Evolutionary conservation across 2,329 filamentous ascomycete genomes (phyloP).

Genomic region (Arthrobotrys sinensis): DNA sequence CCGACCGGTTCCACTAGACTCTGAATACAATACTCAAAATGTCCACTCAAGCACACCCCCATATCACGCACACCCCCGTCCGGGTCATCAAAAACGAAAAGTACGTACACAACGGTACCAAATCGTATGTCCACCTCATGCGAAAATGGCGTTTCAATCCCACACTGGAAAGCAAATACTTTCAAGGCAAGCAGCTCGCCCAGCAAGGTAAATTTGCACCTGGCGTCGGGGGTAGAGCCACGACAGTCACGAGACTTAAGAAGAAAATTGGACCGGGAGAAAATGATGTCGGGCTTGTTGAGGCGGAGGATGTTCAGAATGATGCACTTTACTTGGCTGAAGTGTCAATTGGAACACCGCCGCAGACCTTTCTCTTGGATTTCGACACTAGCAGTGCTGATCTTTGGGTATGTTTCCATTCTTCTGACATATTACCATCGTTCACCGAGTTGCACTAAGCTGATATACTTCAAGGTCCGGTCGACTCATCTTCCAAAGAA

Average conservation of each 20-base stretch:
- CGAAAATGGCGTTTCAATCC: conserved; percentile 77
- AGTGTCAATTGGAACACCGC: conserved; percentile 77
- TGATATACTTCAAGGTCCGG: conserved; percentile 69
- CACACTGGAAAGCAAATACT: conserved; percentile 76
- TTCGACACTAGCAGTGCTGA: conserved; percentile 82
- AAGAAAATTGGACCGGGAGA: conserved; percentile 65
- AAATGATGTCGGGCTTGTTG: conserved; percentile 69
- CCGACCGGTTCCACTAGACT: not conserved
- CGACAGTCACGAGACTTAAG: conserved; percentile 70
- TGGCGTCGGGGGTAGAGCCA: conserved; percentile 70
- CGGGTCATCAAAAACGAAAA: conserved; percentile 73
- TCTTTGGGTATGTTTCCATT: conserved; percentile 73
- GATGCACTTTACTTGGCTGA: conserved; percentile 72
- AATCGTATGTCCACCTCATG: conserved; percentile 76
- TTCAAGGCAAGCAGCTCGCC: conserved; percentile 70
- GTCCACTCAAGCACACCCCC: conserved; percentile 24
- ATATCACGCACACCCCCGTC: conserved; percentile 42
- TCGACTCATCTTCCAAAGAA: conserved; percentile 70
- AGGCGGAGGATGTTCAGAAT: conserved; percentile 77
- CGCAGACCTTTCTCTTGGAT: conserved; percentile 76
- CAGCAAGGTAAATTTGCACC: conserved; percentile 71
- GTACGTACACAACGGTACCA: conserved; percentile 74
- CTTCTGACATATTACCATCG: not conserved
- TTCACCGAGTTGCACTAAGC: not conserved
- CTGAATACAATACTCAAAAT: not conserved